Conservation (phyloP, 257 asterid genomes). For the Solanum dulcamara region DNA sequence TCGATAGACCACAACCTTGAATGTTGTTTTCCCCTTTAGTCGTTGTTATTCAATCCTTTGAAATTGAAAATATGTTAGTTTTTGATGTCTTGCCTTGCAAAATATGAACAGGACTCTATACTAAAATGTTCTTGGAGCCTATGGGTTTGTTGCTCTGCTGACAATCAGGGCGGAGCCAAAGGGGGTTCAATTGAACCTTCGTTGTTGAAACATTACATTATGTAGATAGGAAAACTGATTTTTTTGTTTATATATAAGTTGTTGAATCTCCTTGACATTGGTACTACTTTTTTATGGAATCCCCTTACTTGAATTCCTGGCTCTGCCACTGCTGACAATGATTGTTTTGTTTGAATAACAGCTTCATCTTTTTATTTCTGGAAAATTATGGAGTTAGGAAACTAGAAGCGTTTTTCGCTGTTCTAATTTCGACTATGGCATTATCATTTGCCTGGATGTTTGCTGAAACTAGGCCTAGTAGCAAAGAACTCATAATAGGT, state of each 20-base stretch:
- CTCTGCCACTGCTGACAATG: background rate
- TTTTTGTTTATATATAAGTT: background rate
- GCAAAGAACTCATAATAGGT: constrained; percentile 42
- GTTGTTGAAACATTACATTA: background rate
- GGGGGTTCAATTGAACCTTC: background rate
- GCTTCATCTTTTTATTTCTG: constrained; percentile 69
- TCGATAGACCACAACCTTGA: background rate
- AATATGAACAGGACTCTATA: background rate
- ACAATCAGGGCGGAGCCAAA: background rate
- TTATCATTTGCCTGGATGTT: constrained; percentile 82
- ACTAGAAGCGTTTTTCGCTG: constrained; percentile 73
- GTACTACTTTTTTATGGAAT: background rate
- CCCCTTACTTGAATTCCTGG: background rate
- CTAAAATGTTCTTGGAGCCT: background rate
- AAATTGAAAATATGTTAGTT: background rate
- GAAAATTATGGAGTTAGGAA: constrained; percentile 66
- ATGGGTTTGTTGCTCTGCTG: background rate
- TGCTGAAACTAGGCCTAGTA: constrained; percentile 43
- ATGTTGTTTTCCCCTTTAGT: background rate
- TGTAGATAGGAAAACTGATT: background rate
- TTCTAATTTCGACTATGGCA: constrained; percentile 69
- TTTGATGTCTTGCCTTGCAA: background rate
- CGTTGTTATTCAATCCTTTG: background rate
- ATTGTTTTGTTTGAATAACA: constrained; percentile 18
- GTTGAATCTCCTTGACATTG: background rate